phyloP scores from a whole-genome alignment of 352 stramenopile genomes.

The Phytophthora capsici region DNA sequence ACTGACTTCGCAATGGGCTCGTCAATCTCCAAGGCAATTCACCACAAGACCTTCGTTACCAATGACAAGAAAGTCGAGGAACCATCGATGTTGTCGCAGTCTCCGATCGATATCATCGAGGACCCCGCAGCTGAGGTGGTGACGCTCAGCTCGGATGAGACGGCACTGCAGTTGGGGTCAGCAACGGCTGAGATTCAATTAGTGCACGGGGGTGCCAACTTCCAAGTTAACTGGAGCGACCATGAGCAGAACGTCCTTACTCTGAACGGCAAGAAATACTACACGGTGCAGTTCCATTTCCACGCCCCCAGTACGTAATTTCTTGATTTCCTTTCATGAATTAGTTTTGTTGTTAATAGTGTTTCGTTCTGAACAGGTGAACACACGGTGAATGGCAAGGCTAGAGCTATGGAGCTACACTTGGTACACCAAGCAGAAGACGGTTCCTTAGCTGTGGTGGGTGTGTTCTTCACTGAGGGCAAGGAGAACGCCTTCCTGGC shows the following conservation, averaged over 20 bases:
- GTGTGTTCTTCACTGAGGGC: constrained; percentile 62
- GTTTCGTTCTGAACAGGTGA: constrained; percentile 39
- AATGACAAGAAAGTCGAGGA: constrained; percentile 3
- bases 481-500: constrained; percentile 62
- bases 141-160: constrained; percentile 28
- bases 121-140: constrained; percentile 28
- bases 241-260: constrained; percentile 45
- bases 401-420: constrained; percentile 68
- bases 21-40: constrained; percentile 20
- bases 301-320: constrained; percentile 63
- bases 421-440: constrained; percentile 70
- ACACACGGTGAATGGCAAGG: constrained; percentile 69
- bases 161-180: constrained; percentile 32
- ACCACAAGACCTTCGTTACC: constrained; percentile 5
- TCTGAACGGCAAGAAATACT: constrained; percentile 61
- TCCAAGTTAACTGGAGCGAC: constrained; percentile 58
- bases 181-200: constrained; percentile 44
- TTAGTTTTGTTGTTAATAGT: neutral
- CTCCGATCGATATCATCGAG: constrained; percentile 60
- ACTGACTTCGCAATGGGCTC: constrained; percentile 16
- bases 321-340: neutral
- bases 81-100: constrained; percentile 40
- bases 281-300: constrained; percentile 73
- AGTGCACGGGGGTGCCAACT: constrained; percentile 47
- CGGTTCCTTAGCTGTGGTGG: constrained; percentile 60